These are phyloP conservation scores for Coemansia furcata DNA, from an alignment of 192 early-diverging fungal genomes.

Conservation along the genomic window DNA sequence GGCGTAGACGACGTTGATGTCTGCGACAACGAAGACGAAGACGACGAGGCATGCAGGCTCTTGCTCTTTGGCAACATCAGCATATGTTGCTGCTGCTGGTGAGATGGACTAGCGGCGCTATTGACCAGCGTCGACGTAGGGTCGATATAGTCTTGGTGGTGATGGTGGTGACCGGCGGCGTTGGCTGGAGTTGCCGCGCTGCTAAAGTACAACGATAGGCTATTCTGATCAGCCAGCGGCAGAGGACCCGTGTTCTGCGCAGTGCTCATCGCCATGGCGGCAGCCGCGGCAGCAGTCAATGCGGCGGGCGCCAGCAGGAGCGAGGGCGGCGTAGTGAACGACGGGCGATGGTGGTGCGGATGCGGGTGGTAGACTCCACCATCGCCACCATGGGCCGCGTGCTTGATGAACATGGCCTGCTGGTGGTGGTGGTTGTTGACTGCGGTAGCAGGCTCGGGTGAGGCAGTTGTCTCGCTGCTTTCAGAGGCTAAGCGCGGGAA, in stretches of 20 bases:
- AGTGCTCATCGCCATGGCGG: slow-evolving; percentile 5
- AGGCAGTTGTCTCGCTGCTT: slow-evolving; percentile 43
- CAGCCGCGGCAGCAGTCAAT: slow-evolving; percentile 6
- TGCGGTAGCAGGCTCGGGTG: slow-evolving; percentile 33
- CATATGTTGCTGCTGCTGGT: slow-evolving; percentile 4
- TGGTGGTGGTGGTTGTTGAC: slow-evolving; percentile 3
- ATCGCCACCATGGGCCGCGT: background rate
- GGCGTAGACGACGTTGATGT: slow-evolving; percentile 28
- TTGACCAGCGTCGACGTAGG: slow-evolving; percentile 15
- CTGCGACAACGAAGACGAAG: slow-evolving; percentile 10
- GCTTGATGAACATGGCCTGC: background rate
- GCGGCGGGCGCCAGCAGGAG: slow-evolving; percentile 5
- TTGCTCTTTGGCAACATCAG: slow-evolving; percentile 24
- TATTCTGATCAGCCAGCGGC: background rate
- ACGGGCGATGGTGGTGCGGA: slow-evolving; percentile 7
- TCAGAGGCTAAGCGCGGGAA: slow-evolving; percentile 41
- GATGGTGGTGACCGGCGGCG: slow-evolving; percentile 3
- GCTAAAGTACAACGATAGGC: slow-evolving; percentile 15
- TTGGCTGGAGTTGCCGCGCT: slow-evolving; percentile 2
- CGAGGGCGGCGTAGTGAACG: slow-evolving; percentile 5
- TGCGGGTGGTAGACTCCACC: slow-evolving; percentile 6
- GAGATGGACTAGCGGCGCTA: slow-evolving; percentile 20
- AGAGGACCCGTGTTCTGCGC: background rate
- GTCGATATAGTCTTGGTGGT: slow-evolving; percentile 30
- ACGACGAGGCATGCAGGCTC: slow-evolving; percentile 12